These are phyloP conservation scores for Bipolaris bicolor DNA, from an alignment of 2,329 filamentous ascomycete genomes.

Conservation along the genomic window DNA sequence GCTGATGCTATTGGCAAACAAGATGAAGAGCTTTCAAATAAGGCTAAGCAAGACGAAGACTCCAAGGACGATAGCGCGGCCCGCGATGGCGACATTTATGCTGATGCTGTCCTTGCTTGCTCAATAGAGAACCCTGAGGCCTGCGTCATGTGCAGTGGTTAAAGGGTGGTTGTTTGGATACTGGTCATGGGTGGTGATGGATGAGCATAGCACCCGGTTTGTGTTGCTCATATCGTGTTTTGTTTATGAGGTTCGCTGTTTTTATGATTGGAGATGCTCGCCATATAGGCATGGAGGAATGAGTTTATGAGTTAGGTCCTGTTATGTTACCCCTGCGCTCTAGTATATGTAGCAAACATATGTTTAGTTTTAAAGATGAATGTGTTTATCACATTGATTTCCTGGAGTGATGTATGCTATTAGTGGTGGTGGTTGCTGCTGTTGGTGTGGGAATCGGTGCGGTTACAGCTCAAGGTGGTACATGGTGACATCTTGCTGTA, in stretches of 20 bases:
- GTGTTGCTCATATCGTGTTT: neutral
- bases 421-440: no score
- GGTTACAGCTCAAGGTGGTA: no score
- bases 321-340: neutral
- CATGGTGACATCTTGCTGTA: no score
- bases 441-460: no score
- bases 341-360: neutral
- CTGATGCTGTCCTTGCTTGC: constrained; percentile 87
- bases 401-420: no score
- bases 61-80: constrained; percentile 72
- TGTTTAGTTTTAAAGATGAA: neutral
- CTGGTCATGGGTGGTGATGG: neutral
- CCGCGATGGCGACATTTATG: constrained; percentile 91
- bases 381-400: no score
- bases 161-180: constrained; percentile 42
- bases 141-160: constrained; percentile 98
- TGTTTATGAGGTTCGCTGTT: neutral
- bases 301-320: constrained; percentile 28
- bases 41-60: constrained; percentile 73
- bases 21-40: constrained; percentile 68
- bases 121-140: constrained; percentile 97
- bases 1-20: constrained; percentile 69
- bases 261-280: constrained; percentile 16
- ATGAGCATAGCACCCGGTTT: neutral
- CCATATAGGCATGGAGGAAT: constrained; percentile 23